Evolutionary conservation across 371 early-diverging fungal species (phyloP).

Genomic region (Haplosporangium sp.): DNA sequence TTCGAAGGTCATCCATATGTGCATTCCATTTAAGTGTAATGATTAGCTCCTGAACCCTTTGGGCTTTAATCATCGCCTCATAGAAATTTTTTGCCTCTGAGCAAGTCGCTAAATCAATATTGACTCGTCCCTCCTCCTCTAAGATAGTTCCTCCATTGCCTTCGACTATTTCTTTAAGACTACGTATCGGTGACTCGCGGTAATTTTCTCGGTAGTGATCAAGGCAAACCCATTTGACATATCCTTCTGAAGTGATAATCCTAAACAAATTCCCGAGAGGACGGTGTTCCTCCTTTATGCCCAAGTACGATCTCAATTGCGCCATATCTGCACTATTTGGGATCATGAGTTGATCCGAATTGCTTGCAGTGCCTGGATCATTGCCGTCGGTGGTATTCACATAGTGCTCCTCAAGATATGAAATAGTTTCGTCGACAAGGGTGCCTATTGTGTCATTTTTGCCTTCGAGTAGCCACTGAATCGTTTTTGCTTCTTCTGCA

Average conservation of each 20-base stretch:
- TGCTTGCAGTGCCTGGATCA: neutral
- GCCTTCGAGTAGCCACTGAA: neutral
- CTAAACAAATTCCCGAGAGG: constrained; percentile 22
- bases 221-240: constrained; percentile 31
- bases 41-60: constrained; percentile 5
- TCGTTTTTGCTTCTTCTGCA: neutral
- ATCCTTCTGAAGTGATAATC: constrained; percentile 10
- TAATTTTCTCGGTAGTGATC: constrained; percentile 23
- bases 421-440: constrained; percentile 11
- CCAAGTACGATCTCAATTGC: constrained; percentile 11
- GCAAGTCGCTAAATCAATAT: neutral
- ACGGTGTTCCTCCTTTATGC: neutral
- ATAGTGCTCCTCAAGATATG: neutral
- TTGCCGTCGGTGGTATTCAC: neutral
- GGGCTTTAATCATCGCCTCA: constrained; percentile 2
- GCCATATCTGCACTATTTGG: constrained; percentile 9
- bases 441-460: neutral
- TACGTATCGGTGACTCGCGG: neutral
- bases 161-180: neutral
- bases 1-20: constrained; percentile 13
- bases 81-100: constrained; percentile 3
- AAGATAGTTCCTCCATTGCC: neutral
- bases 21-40: constrained; percentile 15
- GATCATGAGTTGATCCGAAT: neutral
- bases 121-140: neutral